Evolutionary conservation across 2,329 filamentous ascomycete species (phyloP), one percentile per base, ranked within the genome.

Genomic region (Aschersonia sp.): DNA sequence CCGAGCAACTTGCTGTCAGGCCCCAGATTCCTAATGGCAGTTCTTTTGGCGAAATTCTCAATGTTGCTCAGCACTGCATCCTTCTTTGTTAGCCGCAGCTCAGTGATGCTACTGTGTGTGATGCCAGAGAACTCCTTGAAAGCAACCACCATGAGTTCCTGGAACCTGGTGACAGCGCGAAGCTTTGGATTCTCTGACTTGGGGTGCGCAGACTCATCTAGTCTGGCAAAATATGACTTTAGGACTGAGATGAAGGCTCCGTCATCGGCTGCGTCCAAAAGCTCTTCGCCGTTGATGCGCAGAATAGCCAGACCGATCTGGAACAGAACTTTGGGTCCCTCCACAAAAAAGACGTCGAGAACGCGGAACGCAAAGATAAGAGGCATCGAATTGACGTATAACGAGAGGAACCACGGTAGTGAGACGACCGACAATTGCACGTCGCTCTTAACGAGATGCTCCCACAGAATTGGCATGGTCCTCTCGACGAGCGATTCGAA

Each of bases 381-480:
- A 5, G 92, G 92, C 92, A 98, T 98, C 2, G 90, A 97, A 73
- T 98, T 98, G 72, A 98, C 94, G 66, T 97, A 98, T 14, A 98
- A 74, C 5, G 90, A 97, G 48, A 98, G 73, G 62, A 98, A 98
- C 92, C 92, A 98, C 4, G 92, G 92, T 42, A 98, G 73, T 8
- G 90, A 97, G 12, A 97, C 92, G 35, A 98, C 92, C 0, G 92
- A 97, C 22, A 98, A 77, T 64, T 98, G 94, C 29, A 98, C 88
- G 59, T 98, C 92, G 50, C 85, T 92, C 67, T 92, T 94, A 54
- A 89, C 84, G n/a, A 98, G 78, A 59, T 98, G 92, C 29, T 97
- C 90, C 89, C 92, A 98, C 12, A 98, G 76, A 49, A 98, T 84
- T 1, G 92, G 92, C 89, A 98, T 97, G 1, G 92, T 98, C 68